phyloP scores from a whole-genome alignment of 78 protist species.

The slime mould (Dictyostelium discoideum) region dicty_2.7 NC_007091.3:1545501-1546000 shows the following conservation, averaged over 20 bases:
- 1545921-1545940: background rate
- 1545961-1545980: background rate
- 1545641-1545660: conserved; percentile 2
- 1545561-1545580: background rate
- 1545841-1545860: conserved; percentile 55
- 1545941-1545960: background rate
- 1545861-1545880: conserved; percentile 62
- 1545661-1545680: background rate
- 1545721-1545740: conserved; percentile 34
- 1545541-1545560: background rate
- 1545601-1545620: conserved; percentile 81
- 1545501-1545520: conserved; percentile 24
- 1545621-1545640: conserved; percentile 35
- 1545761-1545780: conserved; percentile 8
- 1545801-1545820: conserved; percentile 43
- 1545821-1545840: conserved; percentile 24
- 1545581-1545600: conserved; percentile 27
- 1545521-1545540: background rate
- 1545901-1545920: conserved; percentile 21
- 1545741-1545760: conserved; percentile 9
- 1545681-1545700: background rate
- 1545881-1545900: background rate
- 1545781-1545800: conserved; percentile 54
- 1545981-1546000: background rate
- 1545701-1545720: conserved; percentile 1